Evolutionary conservation across 208 protist genomes (phyloP).

Genomic region (Acanthamoeba lenticulata): DNA sequence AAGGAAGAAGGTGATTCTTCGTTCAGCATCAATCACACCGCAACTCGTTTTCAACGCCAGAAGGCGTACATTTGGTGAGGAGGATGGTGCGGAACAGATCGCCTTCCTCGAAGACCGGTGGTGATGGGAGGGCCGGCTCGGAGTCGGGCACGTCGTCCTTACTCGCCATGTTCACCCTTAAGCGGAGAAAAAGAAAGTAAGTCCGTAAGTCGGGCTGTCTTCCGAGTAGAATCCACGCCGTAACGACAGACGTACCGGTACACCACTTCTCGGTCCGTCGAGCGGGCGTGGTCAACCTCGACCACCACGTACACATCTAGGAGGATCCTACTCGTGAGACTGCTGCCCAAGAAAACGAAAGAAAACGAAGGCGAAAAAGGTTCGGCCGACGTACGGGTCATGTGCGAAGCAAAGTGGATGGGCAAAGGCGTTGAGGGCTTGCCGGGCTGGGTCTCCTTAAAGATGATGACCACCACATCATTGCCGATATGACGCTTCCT

Average conservation of each 20-base stretch:
- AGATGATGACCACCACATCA: slow-evolving; percentile 54
- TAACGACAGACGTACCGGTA: neutral
- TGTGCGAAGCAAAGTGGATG: slow-evolving; percentile 19
- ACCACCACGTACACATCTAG: slow-evolving; percentile 34
- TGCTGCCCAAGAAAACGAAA: too few species aligned
- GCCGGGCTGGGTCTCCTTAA: slow-evolving; percentile 34
- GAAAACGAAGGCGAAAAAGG: neutral
- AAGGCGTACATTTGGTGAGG: slow-evolving; percentile 54
- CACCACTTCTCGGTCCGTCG: neutral
- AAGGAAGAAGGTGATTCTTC: neutral
- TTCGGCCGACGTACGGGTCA: neutral
- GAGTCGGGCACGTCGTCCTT: slow-evolving; percentile 34
- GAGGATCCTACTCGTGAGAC: too few species aligned
- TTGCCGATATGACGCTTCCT: slow-evolving; percentile 39
- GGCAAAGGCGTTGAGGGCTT: neutral
- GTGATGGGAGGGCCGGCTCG: neutral
- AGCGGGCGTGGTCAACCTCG: neutral
- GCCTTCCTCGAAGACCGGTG: slow-evolving; percentile 7
- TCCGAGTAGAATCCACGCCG: too few species aligned
- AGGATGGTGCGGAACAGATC: slow-evolving; percentile 34
- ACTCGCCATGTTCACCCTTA: neutral
- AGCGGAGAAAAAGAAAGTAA: neutral
- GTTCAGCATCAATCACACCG: neutral
- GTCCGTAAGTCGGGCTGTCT: neutral
- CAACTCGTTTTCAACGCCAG: neutral